These are phyloP conservation scores for Baeospora myosura DNA, from an alignment of 1,284 basidiomycete species.

Conservation along the genomic window DNA sequence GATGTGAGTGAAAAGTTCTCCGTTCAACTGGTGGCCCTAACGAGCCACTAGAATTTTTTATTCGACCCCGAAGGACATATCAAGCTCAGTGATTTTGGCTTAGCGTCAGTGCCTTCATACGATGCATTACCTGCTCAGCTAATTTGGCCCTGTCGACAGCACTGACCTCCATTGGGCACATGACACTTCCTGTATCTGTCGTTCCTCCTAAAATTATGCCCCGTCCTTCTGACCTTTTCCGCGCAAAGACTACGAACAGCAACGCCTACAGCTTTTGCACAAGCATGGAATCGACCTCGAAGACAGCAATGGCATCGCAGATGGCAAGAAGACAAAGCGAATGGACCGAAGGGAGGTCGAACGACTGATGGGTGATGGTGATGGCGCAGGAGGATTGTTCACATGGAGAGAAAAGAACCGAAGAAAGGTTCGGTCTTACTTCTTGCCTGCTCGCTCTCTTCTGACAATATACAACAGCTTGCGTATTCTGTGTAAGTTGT, in stretches of 20 bases:
- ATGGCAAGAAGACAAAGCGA: constrained; percentile 62
- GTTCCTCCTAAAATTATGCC: constrained; percentile 1
- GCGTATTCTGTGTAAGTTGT: constrained; percentile 88
- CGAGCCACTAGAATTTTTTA: constrained; percentile 75
- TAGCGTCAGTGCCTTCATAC: constrained; percentile 62
- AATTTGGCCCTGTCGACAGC: constrained; percentile 28
- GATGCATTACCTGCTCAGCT: constrained; percentile 9
- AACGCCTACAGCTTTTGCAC: constrained; percentile 79
- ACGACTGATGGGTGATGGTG: constrained; percentile 69
- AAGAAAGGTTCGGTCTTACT: constrained; percentile 52
- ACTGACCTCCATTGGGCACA: constrained; percentile 89
- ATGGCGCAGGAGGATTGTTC: constrained; percentile 74
- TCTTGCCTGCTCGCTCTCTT: constrained; percentile 18
- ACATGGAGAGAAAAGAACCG: constrained; percentile 93
- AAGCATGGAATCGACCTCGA: constrained; percentile 95
- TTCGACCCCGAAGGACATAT: constrained; percentile 92
- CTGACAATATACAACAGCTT: constrained; percentile 38
- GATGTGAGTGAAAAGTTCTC: constrained; percentile 50
- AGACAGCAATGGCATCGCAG: constrained; percentile 57
- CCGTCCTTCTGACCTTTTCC: constrained; percentile 7
- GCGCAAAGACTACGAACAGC: constrained; percentile 87
- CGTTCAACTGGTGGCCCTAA: constrained; percentile 17
- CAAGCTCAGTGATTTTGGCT: constrained; percentile 91
- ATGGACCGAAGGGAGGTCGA: constrained; percentile 76
- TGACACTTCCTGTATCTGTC: constrained; percentile 73